Evolutionary conservation across 306 rosid species (phyloP), one percentile per base, ranked within the genome.

Genomic region (Biancaea sappan): DNA sequence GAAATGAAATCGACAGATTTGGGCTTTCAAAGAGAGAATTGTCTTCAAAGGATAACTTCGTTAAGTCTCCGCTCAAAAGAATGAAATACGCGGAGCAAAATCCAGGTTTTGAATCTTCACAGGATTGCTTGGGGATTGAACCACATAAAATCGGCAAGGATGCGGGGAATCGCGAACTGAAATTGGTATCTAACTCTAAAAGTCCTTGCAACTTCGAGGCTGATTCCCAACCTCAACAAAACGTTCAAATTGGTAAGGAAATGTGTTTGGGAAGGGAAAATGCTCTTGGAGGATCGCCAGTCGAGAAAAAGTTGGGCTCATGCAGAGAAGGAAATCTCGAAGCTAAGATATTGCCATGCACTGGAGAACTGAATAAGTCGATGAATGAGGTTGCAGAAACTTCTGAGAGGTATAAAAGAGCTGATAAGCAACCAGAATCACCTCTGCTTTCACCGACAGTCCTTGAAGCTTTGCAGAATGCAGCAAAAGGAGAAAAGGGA

Each of bases 361-460:
- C 6, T 8, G 58, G 12, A 44, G 19, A 32, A 63, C 58, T 64
- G 24, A 67, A 21, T 3, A 8, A 13, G 15, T 9, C 70, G 19
- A 25, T 51, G 4, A 32, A 29, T 22, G 74, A 64, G 60, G 47
- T 15, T 3, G 2, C 7, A 3, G 81, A 84, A 59, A 68, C 43
- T 60, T 60, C 69, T 62, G 79, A 25, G 69, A 16, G 0, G 58
- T 24, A 12, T 0, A 62, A 43, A 6, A 31, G 26, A 21, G 44
- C 24, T 16, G 34, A 29, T 29, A 18, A 18, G 16, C 50, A 25
- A 19, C 60, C 2, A 5, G 75, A n/a, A n/a, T 3, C 4, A 28
- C 72, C 62, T 2, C 22, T 38, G 37, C 75, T 81, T 48, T 86
- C 89, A 29, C 5, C 19, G 3, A 74, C 85, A 10, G 38, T 82